Base-by-base conservation (phyloP, 2,329 filamentous ascomycete genomes). In the Botrytis galanthina region DNA sequence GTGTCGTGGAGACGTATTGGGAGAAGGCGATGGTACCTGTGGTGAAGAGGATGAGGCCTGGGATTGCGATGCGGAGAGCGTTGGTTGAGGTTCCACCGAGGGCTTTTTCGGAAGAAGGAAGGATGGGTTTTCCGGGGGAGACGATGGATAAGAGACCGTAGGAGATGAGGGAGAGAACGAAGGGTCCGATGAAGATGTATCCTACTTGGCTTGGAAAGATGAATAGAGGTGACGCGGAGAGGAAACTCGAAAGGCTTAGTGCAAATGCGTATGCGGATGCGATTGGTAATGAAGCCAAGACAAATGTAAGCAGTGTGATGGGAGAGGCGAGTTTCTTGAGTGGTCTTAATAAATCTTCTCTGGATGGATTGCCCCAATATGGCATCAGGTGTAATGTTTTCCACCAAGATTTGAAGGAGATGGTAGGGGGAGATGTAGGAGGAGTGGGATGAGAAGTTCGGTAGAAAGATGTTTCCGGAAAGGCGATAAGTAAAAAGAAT, bases 381-480 rank as follows among this genome's bases (percentile, higher is more conserved):
- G 74, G 70, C 42, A 74, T 75, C 1, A 67, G 73, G 22, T 75
- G 75, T 70, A 70, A 48, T 67, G 37, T 70, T 46, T 57, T 39
- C 8, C 59, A 18, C 63, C 63, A 67, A 5, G 71, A 39, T 35
- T 51, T 60, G 35, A 73, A 14, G 35, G 66, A 70, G 20, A 71
- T 44, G 57, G 75, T 74, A 2, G 72, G 73, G 6, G 70, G 74
- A 26, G 74, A 66, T 37, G 57, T 42, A 3, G 61, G 51, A 29
- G 73, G 46, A 14, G 62, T 64, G 16, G 51, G 39, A 54, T 57
- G 71, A 8, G 48, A 66, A 29, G 83, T 79, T 12, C 87, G 84
- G 74, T 86, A 83, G 77, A 86, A 89, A 3, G 83, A 80, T 0
- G 87, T 88, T 80, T 90, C 88, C 1, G 87, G 87, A 0, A 83